Evolutionary conservation across 2,329 filamentous ascomycete genomes (phyloP), one percentile per base, ranked within the genome.

Genomic region (Pseudovirgaria hyperparasitica): DNA sequence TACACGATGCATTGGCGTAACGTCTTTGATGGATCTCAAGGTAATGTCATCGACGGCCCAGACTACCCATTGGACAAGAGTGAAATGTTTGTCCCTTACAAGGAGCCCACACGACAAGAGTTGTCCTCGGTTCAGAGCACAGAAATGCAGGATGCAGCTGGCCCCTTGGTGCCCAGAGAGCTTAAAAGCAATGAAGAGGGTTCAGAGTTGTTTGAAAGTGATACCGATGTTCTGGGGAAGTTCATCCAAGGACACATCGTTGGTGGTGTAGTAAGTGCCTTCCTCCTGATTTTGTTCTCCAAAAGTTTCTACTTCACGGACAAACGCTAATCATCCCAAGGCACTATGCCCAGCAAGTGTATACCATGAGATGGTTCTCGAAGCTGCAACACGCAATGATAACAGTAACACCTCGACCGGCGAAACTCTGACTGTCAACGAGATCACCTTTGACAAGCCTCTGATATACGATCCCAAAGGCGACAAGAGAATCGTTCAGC

Each of bases 221-320:
- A 22, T 6, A n/a, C 29, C 2, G 24, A 21, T 2, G 17, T 9
- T 4, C 22, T 32, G 4, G 14, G 17, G 6, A 23, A 26, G 3
- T 33, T 19, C 21, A 33, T 33, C 27, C 30, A 33, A 17, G 23
- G 19, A 5, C 31, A 33, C 11, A 17, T 16, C 11, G 31, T 33
- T 2, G 27, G 31, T n/a, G 31, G 31, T 5, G 19, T 21, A 8
- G n/a, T n/a, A n/a, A n/a, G n/a, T n/a, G n/a, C n/a, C n/a, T n/a
- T n/a, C n/a, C n/a, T n/a, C n/a, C n/a, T n/a, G n/a, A n/a, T n/a
- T n/a, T n/a, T n/a, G n/a, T n/a, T n/a, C n/a, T n/a, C n/a, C n/a
- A n/a, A n/a, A n/a, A n/a, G n/a, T n/a, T n/a, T n/a, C n/a, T n/a
- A n/a, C n/a, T n/a, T n/a, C n/a, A n/a, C n/a, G n/a, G n/a, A n/a